These are phyloP conservation scores for Candida sphagnicola DNA, from an alignment of 805 yeast genomes.

Conservation along the genomic window DNA sequence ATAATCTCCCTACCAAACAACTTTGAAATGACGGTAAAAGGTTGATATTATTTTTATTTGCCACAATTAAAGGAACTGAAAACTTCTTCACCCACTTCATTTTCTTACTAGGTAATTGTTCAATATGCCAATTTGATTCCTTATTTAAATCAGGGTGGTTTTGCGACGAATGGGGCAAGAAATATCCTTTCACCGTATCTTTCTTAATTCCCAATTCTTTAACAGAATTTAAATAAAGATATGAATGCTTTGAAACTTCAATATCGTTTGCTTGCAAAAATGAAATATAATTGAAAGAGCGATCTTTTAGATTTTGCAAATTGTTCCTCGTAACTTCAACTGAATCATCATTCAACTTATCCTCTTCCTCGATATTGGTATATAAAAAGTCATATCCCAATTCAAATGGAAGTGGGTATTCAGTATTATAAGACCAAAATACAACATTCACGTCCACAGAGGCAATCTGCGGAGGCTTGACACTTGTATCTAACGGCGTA, in stretches of 20 bases:
- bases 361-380: constrained; percentile 18
- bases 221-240: constrained; percentile 34
- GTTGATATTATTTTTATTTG: constrained; percentile 44
- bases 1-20: constrained; percentile 57
- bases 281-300: constrained; percentile 26
- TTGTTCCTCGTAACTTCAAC: constrained; percentile 30
- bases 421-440: constrained; percentile 38
- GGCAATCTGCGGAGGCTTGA: constrained; percentile 31
- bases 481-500: constrained; percentile 16
- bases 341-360: constrained; percentile 18
- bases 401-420: constrained; percentile 37
- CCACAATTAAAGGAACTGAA: constrained; percentile 37
- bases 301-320: constrained; percentile 31
- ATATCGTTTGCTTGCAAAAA: constrained; percentile 33
- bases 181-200: constrained; percentile 36
- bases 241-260: constrained; percentile 27
- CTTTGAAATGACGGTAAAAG: constrained; percentile 61
- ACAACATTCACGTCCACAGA: constrained; percentile 33
- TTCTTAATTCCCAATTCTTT: constrained; percentile 36
- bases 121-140: constrained; percentile 25
- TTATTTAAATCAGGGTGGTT: constrained; percentile 21
- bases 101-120: constrained; percentile 12
- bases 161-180: constrained; percentile 22
- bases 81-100: constrained; percentile 28
- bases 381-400: constrained; percentile 41